These are phyloP conservation scores for Glonium stellatum DNA, from an alignment of 495 filamentous ascomycete genomes.

Conservation along the genomic window DNA sequence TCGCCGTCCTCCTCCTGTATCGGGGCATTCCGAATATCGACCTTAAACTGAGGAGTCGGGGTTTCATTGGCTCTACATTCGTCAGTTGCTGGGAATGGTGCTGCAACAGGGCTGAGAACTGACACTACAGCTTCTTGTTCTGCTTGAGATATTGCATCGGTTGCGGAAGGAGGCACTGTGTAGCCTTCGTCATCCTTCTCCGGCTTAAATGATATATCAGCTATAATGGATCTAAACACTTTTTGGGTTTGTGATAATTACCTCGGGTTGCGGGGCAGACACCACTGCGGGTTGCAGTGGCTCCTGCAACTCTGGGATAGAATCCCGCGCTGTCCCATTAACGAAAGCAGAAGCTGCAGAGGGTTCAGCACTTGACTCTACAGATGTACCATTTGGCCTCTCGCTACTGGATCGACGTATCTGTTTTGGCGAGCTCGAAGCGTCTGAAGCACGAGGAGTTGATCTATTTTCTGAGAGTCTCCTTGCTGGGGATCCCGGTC, in stretches of 20 bases:
- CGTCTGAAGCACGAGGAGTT: conserved; percentile 22
- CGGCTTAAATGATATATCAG: conserved; percentile 27
- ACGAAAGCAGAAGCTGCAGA: conserved; percentile 11
- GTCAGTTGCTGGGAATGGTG: not conserved
- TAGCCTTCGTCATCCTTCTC: conserved; percentile 60
- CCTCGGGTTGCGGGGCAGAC: conserved; percentile 14
- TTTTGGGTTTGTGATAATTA: conserved; percentile 1
- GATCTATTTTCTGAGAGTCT: conserved; percentile 12
- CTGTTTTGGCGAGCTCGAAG: conserved; percentile 22
- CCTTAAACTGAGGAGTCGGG: conserved; percentile 58
- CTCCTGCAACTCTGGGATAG: conserved; percentile 31
- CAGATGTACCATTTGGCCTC: conserved; percentile 17
- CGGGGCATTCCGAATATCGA: conserved; percentile 87
- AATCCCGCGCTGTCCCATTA: conserved; percentile 25
- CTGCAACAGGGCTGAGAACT: conserved; percentile 5
- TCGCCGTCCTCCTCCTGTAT: conserved; percentile 89
- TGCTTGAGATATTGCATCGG: conserved; percentile 78
- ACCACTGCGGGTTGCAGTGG: conserved; percentile 28
- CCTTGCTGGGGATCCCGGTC: conserved; percentile 20
- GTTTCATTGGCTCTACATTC: conserved; percentile 9
- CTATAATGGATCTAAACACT: not conserved
- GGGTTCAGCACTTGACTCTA: conserved; percentile 11
- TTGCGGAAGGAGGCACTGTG: conserved; percentile 56
- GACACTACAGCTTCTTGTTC: conserved; percentile 64
- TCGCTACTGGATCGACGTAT: conserved; percentile 16